Evolutionary conservation across 208 protist genomes (phyloP).

Genomic region (Wallacemonas sp.): DNA sequence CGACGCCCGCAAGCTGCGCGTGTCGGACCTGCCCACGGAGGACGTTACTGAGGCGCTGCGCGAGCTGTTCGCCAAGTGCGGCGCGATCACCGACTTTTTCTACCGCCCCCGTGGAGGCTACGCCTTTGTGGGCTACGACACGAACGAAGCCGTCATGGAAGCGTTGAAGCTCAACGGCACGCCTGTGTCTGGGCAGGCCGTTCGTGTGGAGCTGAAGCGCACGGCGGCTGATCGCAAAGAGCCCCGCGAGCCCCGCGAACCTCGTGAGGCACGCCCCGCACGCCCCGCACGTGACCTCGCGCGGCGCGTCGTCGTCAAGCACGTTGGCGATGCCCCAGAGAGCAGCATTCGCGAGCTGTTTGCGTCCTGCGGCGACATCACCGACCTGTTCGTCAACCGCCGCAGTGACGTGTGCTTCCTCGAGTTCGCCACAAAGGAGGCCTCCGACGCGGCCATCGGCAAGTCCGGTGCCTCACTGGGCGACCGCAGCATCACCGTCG

Average conservation of each 20-base stretch:
- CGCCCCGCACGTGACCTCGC: not conserved
- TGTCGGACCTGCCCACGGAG: constrained; percentile 29
- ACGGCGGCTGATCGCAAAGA: not conserved
- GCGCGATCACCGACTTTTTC: constrained; percentile 46
- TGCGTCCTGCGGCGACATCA: constrained; percentile 37
- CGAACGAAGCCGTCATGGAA: constrained; percentile 29
- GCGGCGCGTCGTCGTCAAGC: constrained; percentile 53
- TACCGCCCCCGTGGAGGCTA: constrained; percentile 28
- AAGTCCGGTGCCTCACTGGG: constrained; percentile 36
- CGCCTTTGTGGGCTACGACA: constrained; percentile 54
- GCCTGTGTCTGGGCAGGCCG: constrained; percentile 31
- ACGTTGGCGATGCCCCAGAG: constrained; percentile 29
- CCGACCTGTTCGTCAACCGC: constrained; percentile 44
- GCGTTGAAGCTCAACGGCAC: constrained; percentile 55
- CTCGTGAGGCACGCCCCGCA: not conserved
- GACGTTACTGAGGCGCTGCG: constrained; percentile 31
- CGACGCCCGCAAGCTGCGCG: constrained; percentile 40
- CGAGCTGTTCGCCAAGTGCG: constrained; percentile 40
- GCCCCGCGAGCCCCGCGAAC: constrained; percentile 11
- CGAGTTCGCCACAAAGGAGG: constrained; percentile 35
- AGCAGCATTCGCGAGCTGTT: constrained; percentile 52
- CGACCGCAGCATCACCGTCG: constrained; percentile 32
- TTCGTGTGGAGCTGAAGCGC: constrained; percentile 48
- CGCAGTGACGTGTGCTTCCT: constrained; percentile 59
- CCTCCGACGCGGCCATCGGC: constrained; percentile 37